Percentiles rank a stretch among this genome's conserved stretches.
Conservation (phyloP, 2,329 filamentous ascomycete genomes). For the Aspergillus terreus region DNA sequence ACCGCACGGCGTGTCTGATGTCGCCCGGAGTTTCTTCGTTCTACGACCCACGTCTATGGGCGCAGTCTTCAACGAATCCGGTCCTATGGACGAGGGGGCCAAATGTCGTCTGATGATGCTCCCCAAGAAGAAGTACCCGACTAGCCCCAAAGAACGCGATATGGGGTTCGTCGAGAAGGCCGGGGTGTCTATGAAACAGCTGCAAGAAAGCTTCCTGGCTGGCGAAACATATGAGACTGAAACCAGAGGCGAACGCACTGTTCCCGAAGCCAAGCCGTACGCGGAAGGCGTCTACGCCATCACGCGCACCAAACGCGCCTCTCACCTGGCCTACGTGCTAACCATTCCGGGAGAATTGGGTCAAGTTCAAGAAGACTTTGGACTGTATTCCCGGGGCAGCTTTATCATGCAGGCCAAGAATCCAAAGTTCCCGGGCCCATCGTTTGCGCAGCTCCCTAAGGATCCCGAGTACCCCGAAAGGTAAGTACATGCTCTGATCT, state of each 20-base stretch:
- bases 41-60: conserved; percentile 68
- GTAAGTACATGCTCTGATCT: conserved; percentile 41
- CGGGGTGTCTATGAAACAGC: conserved; percentile 59
- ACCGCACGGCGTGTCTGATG: conserved; percentile 65
- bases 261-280: conserved; percentile 67
- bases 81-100: conserved; percentile 50
- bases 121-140: conserved; percentile 79
- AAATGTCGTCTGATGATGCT: conserved; percentile 72
- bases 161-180: conserved; percentile 81
- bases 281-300: conserved; percentile 85
- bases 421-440: conserved; percentile 64
- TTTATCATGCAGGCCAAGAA: conserved; percentile 81
- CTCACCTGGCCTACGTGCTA: conserved; percentile 74
- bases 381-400: conserved; percentile 66
- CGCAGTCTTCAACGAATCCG: conserved; percentile 60
- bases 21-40: conserved; percentile 75
- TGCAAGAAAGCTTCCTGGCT: conserved; percentile 70
- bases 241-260: conserved; percentile 65
- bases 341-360: conserved; percentile 68
- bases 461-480: conserved; percentile 67
- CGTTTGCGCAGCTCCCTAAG: conserved; percentile 60
- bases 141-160: conserved; percentile 64
- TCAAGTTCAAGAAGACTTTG: conserved; percentile 71
- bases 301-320: conserved; percentile 65
- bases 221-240: conserved; percentile 70